Evolutionary conservation across 2,329 filamentous ascomycete genomes (phyloP).

Genomic region (Neocucurbitaria cava): DNA sequence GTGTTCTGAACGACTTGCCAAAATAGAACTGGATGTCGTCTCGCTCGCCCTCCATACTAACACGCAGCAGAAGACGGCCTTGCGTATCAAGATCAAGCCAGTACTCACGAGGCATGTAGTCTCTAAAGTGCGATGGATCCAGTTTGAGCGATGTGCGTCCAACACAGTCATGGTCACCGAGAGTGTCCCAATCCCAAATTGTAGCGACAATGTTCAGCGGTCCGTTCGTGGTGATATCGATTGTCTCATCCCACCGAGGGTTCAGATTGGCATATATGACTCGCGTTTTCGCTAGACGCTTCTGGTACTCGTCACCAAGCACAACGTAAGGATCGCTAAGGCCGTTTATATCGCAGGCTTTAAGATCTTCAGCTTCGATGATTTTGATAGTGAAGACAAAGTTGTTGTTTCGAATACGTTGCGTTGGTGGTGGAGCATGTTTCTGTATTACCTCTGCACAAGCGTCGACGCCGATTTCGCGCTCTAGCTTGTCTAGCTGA

Average conservation of each 20-base stretch:
- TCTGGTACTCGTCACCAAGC: constrained; percentile 95
- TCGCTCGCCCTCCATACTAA: constrained; percentile 98
- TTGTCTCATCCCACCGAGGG: constrained; percentile 95
- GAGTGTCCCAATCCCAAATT: constrained; percentile 97
- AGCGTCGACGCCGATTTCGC: constrained; percentile 86
- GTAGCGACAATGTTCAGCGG: constrained; percentile 95
- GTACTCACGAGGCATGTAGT: constrained; percentile 94
- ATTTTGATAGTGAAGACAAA: constrained; percentile 99
- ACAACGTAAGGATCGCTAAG: constrained; percentile 97
- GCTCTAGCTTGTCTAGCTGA: constrained; percentile 89
- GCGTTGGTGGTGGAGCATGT: constrained; percentile 74
- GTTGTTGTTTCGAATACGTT: constrained; percentile 74
- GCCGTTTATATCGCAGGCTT: constrained; percentile 95
- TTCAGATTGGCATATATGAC: constrained; percentile 91
- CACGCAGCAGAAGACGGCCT: constrained; percentile 83
- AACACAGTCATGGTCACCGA: constrained; percentile 97
- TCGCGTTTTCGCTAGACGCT: constrained; percentile 91
- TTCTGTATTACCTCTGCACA: constrained; percentile 83
- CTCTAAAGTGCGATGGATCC: constrained; percentile 96
- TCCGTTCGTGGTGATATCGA: constrained; percentile 92
- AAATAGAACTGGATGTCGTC: constrained; percentile 99
- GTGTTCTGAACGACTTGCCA: constrained; percentile 91
- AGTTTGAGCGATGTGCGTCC: constrained; percentile 96
- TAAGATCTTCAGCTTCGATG: constrained; percentile 95
- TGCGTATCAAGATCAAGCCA: constrained; percentile 98